phyloP scores from a whole-genome alignment of 768 basidiomycete genomes.

The Mycena crocata region DNA sequence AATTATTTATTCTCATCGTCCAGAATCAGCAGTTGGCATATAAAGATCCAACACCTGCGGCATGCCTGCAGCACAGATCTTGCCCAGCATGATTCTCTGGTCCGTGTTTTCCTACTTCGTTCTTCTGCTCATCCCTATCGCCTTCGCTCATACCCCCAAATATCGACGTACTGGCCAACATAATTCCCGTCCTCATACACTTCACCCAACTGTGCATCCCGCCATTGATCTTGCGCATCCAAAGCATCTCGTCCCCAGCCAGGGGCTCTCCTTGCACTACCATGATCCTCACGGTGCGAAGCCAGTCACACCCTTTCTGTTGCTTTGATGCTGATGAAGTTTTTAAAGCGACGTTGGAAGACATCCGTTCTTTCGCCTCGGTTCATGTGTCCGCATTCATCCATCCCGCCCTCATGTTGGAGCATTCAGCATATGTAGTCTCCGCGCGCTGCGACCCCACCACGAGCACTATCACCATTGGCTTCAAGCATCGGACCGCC shows the following conservation, averaged over 20 bases:
- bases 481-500: neutral
- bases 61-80: too few relatives aligned
- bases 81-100: too few relatives aligned
- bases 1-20: too few relatives aligned
- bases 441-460: neutral
- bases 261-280: neutral
- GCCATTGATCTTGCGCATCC: neutral
- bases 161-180: neutral
- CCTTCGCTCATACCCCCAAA: too few relatives aligned
- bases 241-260: neutral
- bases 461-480: neutral
- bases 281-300: conserved; percentile 3
- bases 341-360: neutral
- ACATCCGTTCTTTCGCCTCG: conserved; percentile 1
- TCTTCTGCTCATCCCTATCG: too few relatives aligned
- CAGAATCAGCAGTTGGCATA: too few relatives aligned
- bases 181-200: neutral
- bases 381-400: neutral
- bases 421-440: neutral
- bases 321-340: too few relatives aligned
- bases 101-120: too few relatives aligned
- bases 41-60: too few relatives aligned
- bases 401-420: neutral
- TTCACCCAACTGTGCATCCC: conserved; percentile 6
- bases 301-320: neutral